Base-by-base conservation (phyloP, 345 rosid genomes). In the Rhodamnia rubescens region DNA sequence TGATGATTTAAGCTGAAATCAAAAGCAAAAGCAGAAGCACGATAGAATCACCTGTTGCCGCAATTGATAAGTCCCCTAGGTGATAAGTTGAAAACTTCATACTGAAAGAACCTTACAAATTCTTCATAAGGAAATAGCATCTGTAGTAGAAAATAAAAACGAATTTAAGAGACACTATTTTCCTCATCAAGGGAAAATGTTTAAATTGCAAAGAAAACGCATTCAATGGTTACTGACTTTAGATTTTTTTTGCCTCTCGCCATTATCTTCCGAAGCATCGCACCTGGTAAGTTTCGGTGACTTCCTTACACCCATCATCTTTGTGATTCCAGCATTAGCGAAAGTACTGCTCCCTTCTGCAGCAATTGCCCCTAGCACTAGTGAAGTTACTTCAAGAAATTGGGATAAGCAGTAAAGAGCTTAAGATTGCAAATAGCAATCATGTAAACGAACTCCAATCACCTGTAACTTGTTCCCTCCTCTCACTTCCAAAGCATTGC, bases 21-120 rank as follows among this genome's bases (percentile, higher is more conserved):
- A 26, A 2, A 47, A 85, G 52, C 53, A 85, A 54, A 40, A 21
- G 54, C 51, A 52, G 59, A 40, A 32, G 56, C 11, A 85, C 75
- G 36, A 86, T 69, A 26, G 29, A 18, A 40, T 36, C 87, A 94
- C 97, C 96, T 95, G 93, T 95, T 95, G 85, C 98, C 98, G 81
- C 95, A 92, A 90, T 95, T 95, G 83, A 93, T 85, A 74, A 95
- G 98, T 11, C 98, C 98, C 90, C 96, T 94, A 52, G 98, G 98
- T 74, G 91, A 92, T 83, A 94, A 89, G 89, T 88, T 89, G 85
- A 92, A 89, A 83, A 90, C 91, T 85, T 93, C 94, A 84, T 90
- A 91, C 64, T 91, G 96, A 88, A 94, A 95, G 87, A 94, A 91
- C 88, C 87, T 91, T 85, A 93, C 88, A 91, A 93, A 95, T 87